Evolutionary conservation across 805 yeast genomes (phyloP), one percentile per base, ranked within the genome.

Genomic region (Ogataea naganishii): DNA sequence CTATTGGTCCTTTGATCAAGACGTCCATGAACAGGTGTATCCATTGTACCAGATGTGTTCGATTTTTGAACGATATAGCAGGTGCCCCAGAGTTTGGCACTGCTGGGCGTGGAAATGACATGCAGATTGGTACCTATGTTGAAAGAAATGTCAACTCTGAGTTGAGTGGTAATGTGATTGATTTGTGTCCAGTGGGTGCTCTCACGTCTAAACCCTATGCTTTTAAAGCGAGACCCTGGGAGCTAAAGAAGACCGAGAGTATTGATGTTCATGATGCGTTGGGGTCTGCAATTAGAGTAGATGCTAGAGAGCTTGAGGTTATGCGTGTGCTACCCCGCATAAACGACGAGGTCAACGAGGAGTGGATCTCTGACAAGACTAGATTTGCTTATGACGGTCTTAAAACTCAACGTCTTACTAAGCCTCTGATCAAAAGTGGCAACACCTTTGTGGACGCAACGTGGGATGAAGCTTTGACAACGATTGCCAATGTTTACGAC

Each of bases 141-240:
- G 88, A 82, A 59, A 70, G 86, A 60, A 82, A 82, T 56, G 71
- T 83, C 49, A 80, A 82, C 60, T 69, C 86, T 7, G 95, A 83
- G 61, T 61, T 83, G 63, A 77, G 88, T 27, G 95, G 94, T 49
- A 83, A 83, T 62, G 76, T 83, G 41, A 73, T 84, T 41, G 95
- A 83, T 55, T 67, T 83, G 43, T 83, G 95, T 62, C 95, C 95
- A 14, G 95, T 83, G 39, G 95, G 95, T 46, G 95, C 95, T 1
- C 72, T 83, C 46, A 84, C 95, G 20, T 75, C 84, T 18, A 84
- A 84, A 59, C 95, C 95, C 16, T 83, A 83, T 47, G 86, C 95
- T n/a, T 83, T 83, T 69, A 76, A 74, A 51, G 94, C 94, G 11
- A 72, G 95, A 53, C 94, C 95, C 18, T 83, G 95, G 95, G 95